Base-by-base conservation (phyloP, 495 filamentous ascomycete genomes). In the Haplographium delicatum region DNA sequence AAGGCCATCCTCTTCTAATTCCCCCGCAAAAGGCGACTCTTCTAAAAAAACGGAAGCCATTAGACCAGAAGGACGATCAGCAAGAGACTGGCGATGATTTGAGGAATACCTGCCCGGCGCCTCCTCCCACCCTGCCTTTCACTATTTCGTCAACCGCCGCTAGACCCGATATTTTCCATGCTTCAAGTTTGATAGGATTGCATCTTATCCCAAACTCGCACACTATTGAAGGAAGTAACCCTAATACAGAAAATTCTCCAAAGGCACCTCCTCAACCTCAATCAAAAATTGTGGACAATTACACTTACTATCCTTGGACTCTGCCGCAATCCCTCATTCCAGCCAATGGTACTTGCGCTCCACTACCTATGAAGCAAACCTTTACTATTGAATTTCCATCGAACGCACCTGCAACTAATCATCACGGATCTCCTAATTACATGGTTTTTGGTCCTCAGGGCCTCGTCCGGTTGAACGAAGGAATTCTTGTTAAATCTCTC, bases 261-360 rank as follows among this genome's bases (percentile, higher is more conserved):
- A 62, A 19, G 28, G 53, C 18, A 24, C 24, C 28, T 4, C 11
- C 43, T 3, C 10, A 46, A 41, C 6, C 34, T 28, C 22, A 33
- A 13, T 39, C 27, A 1, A 27, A 44, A n/a, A 26, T 35, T 15
- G 60, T 79, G 15, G 71, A 78, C 3, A 93, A 91, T 61, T 83
- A 90, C 60, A 94, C 85, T 0, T 87, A 87, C 56, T 98, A 88
- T 56, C 93, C 93, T 2, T 96, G 91, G 89, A 96, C 93, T 0
- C 70, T 97, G 0, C 89, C 91, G 0, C 68, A 71, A 2, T 75
- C 82, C 37, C 68, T 93, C 38, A 72, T 96, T 7, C 89, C 88
- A 0, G 71, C 70, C 16, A 80, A 93, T 52, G 91, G 82, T 2
- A 82, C 73, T 9, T 91, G 88, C 49, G 75, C 83, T 18, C 76